These are phyloP conservation scores for Neurospora sp. DNA, from an alignment of 495 filamentous ascomycete genomes.

Conservation along the genomic window DNA sequence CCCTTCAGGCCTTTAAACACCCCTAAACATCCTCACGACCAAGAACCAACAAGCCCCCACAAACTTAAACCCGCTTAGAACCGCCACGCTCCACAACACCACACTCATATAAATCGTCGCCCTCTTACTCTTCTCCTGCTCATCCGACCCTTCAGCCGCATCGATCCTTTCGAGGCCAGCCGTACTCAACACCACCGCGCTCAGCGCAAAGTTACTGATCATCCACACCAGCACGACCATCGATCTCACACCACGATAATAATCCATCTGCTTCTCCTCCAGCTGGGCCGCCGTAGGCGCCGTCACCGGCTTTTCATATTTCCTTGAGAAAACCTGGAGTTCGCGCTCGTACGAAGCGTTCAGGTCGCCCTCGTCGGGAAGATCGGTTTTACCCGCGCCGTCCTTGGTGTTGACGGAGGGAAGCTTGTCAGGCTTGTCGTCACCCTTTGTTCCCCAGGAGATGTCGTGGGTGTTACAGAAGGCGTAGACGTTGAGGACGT, in stretches of 20 bases:
- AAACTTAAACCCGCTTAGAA: constrained; percentile 77
- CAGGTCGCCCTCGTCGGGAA: constrained; percentile 71
- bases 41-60: constrained; percentile 90
- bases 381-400: constrained; percentile 87
- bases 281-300: constrained; percentile 45
- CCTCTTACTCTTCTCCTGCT: constrained; percentile 32
- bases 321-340: constrained; percentile 56
- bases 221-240: constrained; percentile 93
- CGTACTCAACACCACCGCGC: constrained; percentile 75
- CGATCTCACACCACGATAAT: constrained; percentile 92
- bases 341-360: constrained; percentile 93
- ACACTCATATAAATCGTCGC: constrained; percentile 81
- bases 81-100: constrained; percentile 89
- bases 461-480: constrained; percentile 98
- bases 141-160: constrained; percentile 28
- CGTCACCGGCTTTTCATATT: constrained; percentile 58
- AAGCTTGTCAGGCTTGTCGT: constrained; percentile 79
- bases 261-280: constrained; percentile 86
- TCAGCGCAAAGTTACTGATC: constrained; percentile 86
- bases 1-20: constrained; percentile 29
- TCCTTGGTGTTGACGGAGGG: constrained; percentile 75
- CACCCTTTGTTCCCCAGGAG: constrained; percentile 94
- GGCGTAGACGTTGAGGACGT: constrained; percentile 93
- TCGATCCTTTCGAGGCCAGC: constrained; percentile 66
- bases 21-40: constrained; percentile 79